Conservation (phyloP, 2,329 filamentous ascomycete species). For the Allantophomopsis lycopodina region DNA sequence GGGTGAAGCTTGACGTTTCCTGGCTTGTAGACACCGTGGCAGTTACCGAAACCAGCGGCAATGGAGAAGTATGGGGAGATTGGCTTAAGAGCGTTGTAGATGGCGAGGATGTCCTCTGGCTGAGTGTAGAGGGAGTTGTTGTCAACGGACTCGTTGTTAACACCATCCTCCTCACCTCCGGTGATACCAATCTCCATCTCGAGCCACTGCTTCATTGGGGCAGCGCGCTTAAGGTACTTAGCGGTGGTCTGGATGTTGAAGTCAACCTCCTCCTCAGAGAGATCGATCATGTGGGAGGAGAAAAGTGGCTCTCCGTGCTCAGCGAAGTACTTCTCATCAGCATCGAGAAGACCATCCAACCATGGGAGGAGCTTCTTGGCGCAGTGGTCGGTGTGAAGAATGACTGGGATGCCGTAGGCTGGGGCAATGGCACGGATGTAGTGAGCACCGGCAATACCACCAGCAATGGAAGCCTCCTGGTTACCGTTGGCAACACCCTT, state of each 20-base stretch:
- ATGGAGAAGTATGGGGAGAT: constrained; percentile 97
- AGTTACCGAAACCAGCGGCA: constrained; percentile 95
- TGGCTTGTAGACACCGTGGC: constrained; percentile 98
- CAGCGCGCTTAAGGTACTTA: constrained; percentile 84
- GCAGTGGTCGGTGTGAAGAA: constrained; percentile 97
- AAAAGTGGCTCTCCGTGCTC: constrained; percentile 82
- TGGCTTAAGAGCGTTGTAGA: constrained; percentile 72
- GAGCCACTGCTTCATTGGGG: constrained; percentile 96
- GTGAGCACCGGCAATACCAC: constrained; percentile 79
- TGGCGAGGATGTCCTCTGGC: constrained; percentile 87
- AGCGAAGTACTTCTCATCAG: constrained; percentile 94
- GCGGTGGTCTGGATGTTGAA: constrained; percentile 89
- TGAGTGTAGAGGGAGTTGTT: constrained; percentile 97
- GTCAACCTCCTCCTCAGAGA: constrained; percentile 81
- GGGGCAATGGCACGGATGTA: constrained; percentile 86
- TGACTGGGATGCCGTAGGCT: constrained; percentile 75
- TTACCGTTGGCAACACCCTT: constrained; percentile 66
- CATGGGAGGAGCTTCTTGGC: constrained; percentile 99
- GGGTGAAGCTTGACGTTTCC: constrained; percentile 96
- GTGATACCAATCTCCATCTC: constrained; percentile 98
- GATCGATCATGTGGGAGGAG: constrained; percentile 96
- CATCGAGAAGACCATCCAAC: constrained; percentile 92
- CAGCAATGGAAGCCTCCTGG: constrained; percentile 81
- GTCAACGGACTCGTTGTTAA: constrained; percentile 97
- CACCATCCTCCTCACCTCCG: constrained; percentile 93